Percentiles rank a stretch among this genome's conserved stretches.
Evolutionary conservation across 2,329 filamentous ascomycete genomes (phyloP).

Genomic region (Amauroascus niger): DNA sequence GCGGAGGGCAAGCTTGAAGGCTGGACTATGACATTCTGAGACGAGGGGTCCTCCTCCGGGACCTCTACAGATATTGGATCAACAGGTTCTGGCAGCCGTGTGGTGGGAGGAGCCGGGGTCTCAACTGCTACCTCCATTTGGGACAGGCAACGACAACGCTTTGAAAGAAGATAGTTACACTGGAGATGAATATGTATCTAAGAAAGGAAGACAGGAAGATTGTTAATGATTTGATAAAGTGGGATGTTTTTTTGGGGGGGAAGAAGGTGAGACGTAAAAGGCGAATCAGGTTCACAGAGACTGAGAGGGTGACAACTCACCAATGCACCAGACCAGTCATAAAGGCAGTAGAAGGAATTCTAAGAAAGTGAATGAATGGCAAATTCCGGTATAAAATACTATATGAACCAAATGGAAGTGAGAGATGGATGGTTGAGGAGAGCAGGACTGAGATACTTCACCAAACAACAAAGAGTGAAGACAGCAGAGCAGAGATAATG

Average conservation of each 20-base stretch:
- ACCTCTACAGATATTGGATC: constrained; percentile 2
- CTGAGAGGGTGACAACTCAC: constrained; percentile 4
- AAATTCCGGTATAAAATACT: neutral
- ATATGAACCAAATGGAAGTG: neutral
- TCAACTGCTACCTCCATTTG: constrained; percentile 17
- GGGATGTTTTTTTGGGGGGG: no score
- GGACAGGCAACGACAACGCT: neutral
- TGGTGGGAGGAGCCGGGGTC: neutral
- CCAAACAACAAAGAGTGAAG: neutral
- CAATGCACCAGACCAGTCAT: neutral
- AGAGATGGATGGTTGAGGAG: neutral
- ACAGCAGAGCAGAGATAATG: constrained; percentile 16
- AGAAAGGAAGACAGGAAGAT: neutral
- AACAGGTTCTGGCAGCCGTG: constrained; percentile 6
- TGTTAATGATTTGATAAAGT: constrained; percentile 4
- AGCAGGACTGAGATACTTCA: neutral
- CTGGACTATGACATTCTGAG: constrained; percentile 12
- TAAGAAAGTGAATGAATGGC: neutral
- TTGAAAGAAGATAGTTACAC: no score
- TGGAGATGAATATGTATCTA: neutral
- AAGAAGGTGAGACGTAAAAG: neutral
- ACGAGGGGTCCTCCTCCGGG: neutral
- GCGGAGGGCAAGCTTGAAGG: constrained; percentile 5
- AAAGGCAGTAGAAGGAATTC: neutral
- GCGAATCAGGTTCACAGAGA: constrained; percentile 6